A percentile compares a stretch with the other conserved stretches of the same genome.
Evolutionary conservation across 2,329 filamentous ascomycete genomes (phyloP).

Genomic region (Colletotrichum aenigma): DNA sequence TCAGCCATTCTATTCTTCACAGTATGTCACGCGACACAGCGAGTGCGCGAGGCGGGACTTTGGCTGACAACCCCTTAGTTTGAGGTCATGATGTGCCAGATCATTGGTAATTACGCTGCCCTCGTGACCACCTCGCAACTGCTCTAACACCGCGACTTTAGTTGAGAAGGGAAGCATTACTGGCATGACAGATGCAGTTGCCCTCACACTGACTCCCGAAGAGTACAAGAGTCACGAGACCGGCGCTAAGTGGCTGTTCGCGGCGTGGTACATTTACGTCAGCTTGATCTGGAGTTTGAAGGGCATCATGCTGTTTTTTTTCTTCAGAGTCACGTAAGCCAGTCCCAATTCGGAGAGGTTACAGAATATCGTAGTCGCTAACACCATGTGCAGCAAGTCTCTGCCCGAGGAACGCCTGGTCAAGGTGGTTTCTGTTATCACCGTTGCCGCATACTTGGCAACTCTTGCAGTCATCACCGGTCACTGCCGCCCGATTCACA

Average conservation of each 20-base stretch:
- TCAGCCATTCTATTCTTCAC: slow-evolving; percentile 6
- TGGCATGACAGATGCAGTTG: slow-evolving; percentile 8
- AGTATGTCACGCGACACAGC: neutral
- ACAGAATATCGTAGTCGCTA: neutral
- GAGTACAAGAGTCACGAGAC: slow-evolving; percentile 12
- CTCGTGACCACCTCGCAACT: neutral
- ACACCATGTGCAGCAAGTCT: neutral
- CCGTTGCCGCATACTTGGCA: slow-evolving; percentile 2
- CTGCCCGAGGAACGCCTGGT: slow-evolving; percentile 12
- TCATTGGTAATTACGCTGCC: neutral
- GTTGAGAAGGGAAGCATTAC: slow-evolving; percentile 15
- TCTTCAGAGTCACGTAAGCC: slow-evolving; percentile 10
- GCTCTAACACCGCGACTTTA: neutral
- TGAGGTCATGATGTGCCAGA: slow-evolving; percentile 17
- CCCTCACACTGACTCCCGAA: neutral
- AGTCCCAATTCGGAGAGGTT: neutral
- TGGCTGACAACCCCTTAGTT: neutral
- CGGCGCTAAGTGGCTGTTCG: slow-evolving; percentile 15
- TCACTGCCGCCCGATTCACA: slow-evolving; percentile 3
- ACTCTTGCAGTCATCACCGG: slow-evolving; percentile 3
- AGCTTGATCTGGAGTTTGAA: slow-evolving; percentile 17
- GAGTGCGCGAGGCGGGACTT: neutral
- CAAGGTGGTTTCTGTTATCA: neutral
- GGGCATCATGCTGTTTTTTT: slow-evolving; percentile 17
- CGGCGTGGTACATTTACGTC: slow-evolving; percentile 14